Base-by-base conservation (phyloP, 306 rosid genomes). In the Datisca glomerata region DNA sequence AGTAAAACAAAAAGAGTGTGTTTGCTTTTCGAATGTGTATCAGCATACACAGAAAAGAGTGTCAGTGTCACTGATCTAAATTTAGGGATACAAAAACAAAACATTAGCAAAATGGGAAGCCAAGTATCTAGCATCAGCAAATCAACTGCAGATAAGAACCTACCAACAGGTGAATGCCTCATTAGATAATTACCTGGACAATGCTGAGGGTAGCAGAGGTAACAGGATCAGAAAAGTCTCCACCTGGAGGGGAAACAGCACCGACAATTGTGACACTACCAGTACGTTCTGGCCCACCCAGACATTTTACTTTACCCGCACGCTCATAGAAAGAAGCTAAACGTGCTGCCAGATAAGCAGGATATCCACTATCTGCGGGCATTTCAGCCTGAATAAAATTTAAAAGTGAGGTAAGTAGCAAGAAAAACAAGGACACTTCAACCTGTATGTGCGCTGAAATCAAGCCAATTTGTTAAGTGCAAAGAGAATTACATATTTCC, bases 331-430 rank as follows among this genome's bases (percentile, higher is more conserved):
- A 91, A 53, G 98, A 91, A 29, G 98, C 98, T 22, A 91, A 63
- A 78, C 98, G 98, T 51, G 98, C 92, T 31, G 98, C 98, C 55
- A 91, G 89, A 58, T 91, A 91, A 25, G 98, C 96, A 55, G 98
- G 98, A 59, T 91, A 91, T 51, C 98, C 98, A 80, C 98, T 91
- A 66, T 91, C 98, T 38, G 98, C 98, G 14, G 98, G 98, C 98
- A 91, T 91, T 73, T 91, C 98, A 5, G 98, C 98, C 98, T 91
- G 74, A 32, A 67, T 49, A 34, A 45, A 34, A 18, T 35, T 19
- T 8, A 25, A 48, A 41, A n/a, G n/a, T n/a, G n/a, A n/a, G n/a
- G n/a, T n/a, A n/a, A 34, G 41, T 41, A 27, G n/a, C 33, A 45
- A 23, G 12, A 47, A 47, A 34, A 24, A 51, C 34, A 35, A 52